Base-by-base conservation (phyloP, 1,139 yeast species). In the Saccharomyces hybrid region DNA sequence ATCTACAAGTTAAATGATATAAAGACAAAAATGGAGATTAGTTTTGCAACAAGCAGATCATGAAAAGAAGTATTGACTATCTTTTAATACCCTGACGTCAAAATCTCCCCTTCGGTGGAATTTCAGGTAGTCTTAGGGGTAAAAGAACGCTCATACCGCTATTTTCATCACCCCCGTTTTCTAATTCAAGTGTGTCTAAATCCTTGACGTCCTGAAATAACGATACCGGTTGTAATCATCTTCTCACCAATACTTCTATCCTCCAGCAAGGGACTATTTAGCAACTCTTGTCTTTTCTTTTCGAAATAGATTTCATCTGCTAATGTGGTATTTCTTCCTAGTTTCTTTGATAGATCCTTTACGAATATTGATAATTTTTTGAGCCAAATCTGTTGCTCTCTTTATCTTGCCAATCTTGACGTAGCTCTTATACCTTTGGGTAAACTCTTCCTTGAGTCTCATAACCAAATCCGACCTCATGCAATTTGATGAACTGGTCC, bases 31-130 rank as follows among this genome's bases (percentile, higher is more conserved):
- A 34, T 47, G 5, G 12, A 21, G 8, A 11, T n/a, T 31, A 9
- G 14, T 19, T 21, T 14, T 16, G 42, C 24, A 3, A 11, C 34
- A 46, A 41, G 19, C n/a, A 38, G 8, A 3, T 52, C 59, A 71
- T 28, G 75, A 72, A 73, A 93, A 93, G 77, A 93, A 93, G 72
- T 93, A 93, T 51, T 79, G 78, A 57, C 96, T 88, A 50, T 84
- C 79, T 64, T 79, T 79, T 53, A 93, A 85, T 58, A 79, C 80
- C 49, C 75, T 73, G 48, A 93, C 95, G 67, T 91, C 95, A 66
- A 91, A 88, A 32, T 83, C 84, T 49, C 97, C 97, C 99, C 71
- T 81, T 86, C 53, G 78, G 74, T 12, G 98, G 98, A 47, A 90
- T 81, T 0, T 76, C 78, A 0, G 96, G 95, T 62, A 91, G 78